Base-by-base conservation (phyloP, 2,329 filamentous ascomycete species). In the Pseudopyrenochaeta lycopersici region DNA sequence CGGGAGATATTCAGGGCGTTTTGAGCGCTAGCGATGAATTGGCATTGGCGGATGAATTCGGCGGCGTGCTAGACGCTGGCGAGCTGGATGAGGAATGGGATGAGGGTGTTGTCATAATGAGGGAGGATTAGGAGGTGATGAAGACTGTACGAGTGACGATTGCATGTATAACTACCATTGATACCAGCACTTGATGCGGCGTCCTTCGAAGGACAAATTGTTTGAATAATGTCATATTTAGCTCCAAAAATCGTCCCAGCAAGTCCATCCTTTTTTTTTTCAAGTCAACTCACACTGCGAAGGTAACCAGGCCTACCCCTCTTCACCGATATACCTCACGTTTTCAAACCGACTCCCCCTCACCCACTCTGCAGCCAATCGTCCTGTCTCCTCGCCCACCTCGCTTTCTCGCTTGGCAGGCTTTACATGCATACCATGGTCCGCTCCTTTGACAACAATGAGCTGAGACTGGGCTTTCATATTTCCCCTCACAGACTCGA, bases 1-100 rank as follows among this genome's bases (percentile, higher is more conserved):
- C 76, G 46, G 63, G 67, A 48, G 77, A 82, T 50, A 72, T 77
- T 46, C 71, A 75, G 62, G 74, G 60, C 40, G 79, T 79, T 17
- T 57, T 82, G 71, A 75, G 51, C 35, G 64, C 63, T 15, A 80
- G 79, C 60, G 79, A 80, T 52, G 71, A 76, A 42, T 75, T 80
- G 32, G 67, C 66, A 21, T 66, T 71, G 66, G 67, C 62, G 14
- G 60, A 63, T 1, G 64, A 70, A 46, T 74, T 76, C 53, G 70
- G 64, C 30, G 46, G 56, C 30, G 51, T 70, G 49, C 54, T 68
- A 30, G 61, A 64, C 54, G 69, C 54, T 9, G 62, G n/a, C n/a
- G n/a, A n/a, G n/a, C n/a, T n/a, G n/a, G n/a, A 58, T 15, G 70
- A 73, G 42, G 72, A 73, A 17, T 72, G 66, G 63, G 68, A 70